Evolutionary conservation across 495 filamentous ascomycete genomes (phyloP).

Genomic region (Annulohypoxylon moriforme): DNA sequence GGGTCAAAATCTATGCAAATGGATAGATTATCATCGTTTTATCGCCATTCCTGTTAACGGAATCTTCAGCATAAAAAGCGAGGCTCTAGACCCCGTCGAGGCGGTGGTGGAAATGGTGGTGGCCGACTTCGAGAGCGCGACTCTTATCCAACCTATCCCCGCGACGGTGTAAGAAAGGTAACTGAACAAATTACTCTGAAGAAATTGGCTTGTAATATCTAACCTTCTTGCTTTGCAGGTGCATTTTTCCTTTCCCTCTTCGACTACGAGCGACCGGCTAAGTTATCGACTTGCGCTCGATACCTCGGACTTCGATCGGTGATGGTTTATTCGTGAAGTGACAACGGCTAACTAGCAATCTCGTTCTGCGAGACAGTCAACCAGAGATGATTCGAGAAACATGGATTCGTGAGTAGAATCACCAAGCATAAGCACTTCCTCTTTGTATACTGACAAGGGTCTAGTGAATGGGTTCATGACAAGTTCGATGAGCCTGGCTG

Average conservation of each 20-base stretch:
- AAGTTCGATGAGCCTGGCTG: conserved; percentile 74
- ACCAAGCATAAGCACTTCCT: conserved; percentile 6
- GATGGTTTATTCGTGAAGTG: conserved; percentile 60
- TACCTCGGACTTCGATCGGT: conserved; percentile 55
- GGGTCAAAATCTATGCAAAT: background rate
- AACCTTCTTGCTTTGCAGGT: conserved; percentile 33
- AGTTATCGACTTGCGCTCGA: conserved; percentile 46
- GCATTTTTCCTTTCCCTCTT: conserved; percentile 50
- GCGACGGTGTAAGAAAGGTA: conserved; percentile 86
- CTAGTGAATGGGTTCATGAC: conserved; percentile 92
- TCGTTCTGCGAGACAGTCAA: conserved; percentile 66
- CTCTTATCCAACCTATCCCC: conserved; percentile 72
- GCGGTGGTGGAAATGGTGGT: conserved; percentile 48
- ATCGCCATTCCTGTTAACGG: conserved; percentile 17
- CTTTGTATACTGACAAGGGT: conserved; percentile 11
- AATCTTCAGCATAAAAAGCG: conserved; percentile 44
- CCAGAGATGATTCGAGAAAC: conserved; percentile 64
- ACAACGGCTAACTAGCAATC: conserved; percentile 67
- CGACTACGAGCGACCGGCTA: conserved; percentile 43
- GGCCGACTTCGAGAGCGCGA: conserved; percentile 66
- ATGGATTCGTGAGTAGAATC: conserved; percentile 63
- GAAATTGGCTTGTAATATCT: background rate
- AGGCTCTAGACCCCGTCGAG: conserved; percentile 46
- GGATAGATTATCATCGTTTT: background rate
- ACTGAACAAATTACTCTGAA: conserved; percentile 27